A percentile compares a stretch with the other conserved stretches of the same genome.
Evolutionary conservation across 169 alveolate species (phyloP).

Genomic region (Eimeria maxima): DNA sequence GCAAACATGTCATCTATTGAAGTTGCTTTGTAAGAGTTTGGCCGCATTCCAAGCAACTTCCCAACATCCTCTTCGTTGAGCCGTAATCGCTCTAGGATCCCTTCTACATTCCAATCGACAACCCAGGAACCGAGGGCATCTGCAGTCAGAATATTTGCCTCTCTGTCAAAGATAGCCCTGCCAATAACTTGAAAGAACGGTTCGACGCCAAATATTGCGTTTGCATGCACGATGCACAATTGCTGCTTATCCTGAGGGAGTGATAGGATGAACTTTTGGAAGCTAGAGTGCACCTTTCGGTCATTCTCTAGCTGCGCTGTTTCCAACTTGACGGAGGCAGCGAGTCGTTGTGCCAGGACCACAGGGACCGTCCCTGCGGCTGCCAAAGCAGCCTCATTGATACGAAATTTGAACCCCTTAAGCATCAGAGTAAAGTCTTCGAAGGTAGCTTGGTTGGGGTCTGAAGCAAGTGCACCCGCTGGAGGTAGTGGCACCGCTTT

Average conservation of each 20-base stretch:
- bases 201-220: not conserved
- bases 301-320: slow-evolving; percentile 5
- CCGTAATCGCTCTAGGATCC: not conserved
- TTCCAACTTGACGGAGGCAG: slow-evolving; percentile 26
- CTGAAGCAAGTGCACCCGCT: not conserved
- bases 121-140: slow-evolving; percentile 5
- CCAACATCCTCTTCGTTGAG: not conserved
- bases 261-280: not conserved
- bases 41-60: not conserved
- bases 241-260: not conserved
- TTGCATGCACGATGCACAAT: not conserved
- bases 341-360: slow-evolving; percentile 22
- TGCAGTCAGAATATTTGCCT: not conserved
- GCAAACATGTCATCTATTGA: not conserved
- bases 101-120: not conserved
- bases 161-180: slow-evolving; percentile 10
- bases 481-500: slow-evolving; percentile 32
- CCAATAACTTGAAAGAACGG: not conserved
- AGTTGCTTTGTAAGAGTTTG: not conserved
- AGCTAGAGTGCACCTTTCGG: not conserved
- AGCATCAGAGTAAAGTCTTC: slow-evolving; percentile 25
- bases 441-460: not conserved
- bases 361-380: slow-evolving; percentile 23
- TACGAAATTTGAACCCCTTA: not conserved
- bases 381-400: not conserved